Evolutionary conservation across 208 protist species (phyloP), one percentile per base, ranked within the genome.

Genomic region (Wallacemonas sp.): DNA sequence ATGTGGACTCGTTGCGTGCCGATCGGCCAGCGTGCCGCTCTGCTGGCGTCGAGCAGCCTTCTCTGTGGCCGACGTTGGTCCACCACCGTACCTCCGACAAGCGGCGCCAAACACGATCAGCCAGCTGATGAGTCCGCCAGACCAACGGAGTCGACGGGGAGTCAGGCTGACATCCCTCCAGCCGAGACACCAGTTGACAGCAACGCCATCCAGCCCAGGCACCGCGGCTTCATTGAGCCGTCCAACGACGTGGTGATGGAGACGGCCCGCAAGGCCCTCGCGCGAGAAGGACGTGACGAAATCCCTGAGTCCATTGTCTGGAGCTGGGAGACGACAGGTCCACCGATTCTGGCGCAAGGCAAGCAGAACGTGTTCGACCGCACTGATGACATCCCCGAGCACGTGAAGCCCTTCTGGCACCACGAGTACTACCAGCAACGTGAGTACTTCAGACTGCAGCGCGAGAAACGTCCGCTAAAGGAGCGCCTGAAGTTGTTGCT

Each of bases 341-440:
- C 83, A 21, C 86, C 85, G 8, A 92, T 94, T 34, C 70, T 93
- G 10, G 67, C 85, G 15, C 73, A 78, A 36, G 86, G 87, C 15
- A 90, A 93, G 66, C 82, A 91, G 60, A 93, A 92, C 52, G 73
- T 92, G 41, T 92, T 87, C 71, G 87, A 94, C 73, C 73, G 78
- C 66, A 93, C 87, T 5, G 87, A 96, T 52, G 87, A 96, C 62
- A 93, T 96, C 66, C 90, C 90, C 2, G 27, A 78, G 63, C 87
- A 93, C 74, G 87, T 92, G 55, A 91, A 94, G 69, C 90, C 87
- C 1, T 91, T 90, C 71, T 92, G 86, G 82, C 79, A 93, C 60
- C 81, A 92, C 64, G 81, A 93, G 71, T 92, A 92, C 59, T 91
- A 93, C 44, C 90, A 95, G 58, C 84, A 95, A 42, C 86, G 90